Base-by-base conservation (phyloP, 352 stramenopile species). In the Paralagenidium karlingii region DNA sequence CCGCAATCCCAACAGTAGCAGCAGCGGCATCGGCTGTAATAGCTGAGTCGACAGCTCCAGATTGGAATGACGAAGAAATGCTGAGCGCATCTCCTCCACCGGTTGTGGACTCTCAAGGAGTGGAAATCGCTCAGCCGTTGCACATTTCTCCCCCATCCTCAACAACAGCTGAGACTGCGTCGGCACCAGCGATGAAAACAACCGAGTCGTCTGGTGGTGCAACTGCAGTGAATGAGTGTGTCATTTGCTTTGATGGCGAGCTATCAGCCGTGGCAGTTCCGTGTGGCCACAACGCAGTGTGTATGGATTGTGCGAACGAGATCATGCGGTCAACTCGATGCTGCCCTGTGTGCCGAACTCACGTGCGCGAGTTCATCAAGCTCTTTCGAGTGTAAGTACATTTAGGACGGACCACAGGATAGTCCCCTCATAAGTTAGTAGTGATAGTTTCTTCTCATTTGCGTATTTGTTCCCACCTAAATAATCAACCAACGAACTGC, bases 251-350 rank as follows among this genome's bases (percentile, higher is more conserved):
- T 52, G 79, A 92, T 41, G 71, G 60, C 0, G 65, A 69, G 15
- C 70, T 88, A 46, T 48, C 62, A 13, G 78, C 70, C 0, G 79
- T 90, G 6, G 88, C 73, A 27, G 76, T 92, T 15, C 79, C 79
- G 0, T 92, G 79, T 19, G 79, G 79, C 29, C 79, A 92, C 59
- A 84, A 92, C 32, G 79, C 79, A n/a, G 69, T 92, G 33, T 92
- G 79, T 40, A 85, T 82, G 71, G 48, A 66, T 45, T 92, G 79
- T 38, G n/a, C n/a, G n/a, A n/a, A n/a, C n/a, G n/a, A n/a, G n/a
- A n/a, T n/a, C n/a, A 34, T 87, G 31, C 54, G 67, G 24, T 77
- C 68, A 3, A 78, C 68, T 13, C 59, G 58, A 6, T 40, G 69
- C 11, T 92, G 79, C 19, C 75, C 79, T 3, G 79, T 92, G 42